Evolutionary conservation across 192 early-diverging fungal genomes (phyloP).

Genomic region (Coemansia sp.): DNA sequence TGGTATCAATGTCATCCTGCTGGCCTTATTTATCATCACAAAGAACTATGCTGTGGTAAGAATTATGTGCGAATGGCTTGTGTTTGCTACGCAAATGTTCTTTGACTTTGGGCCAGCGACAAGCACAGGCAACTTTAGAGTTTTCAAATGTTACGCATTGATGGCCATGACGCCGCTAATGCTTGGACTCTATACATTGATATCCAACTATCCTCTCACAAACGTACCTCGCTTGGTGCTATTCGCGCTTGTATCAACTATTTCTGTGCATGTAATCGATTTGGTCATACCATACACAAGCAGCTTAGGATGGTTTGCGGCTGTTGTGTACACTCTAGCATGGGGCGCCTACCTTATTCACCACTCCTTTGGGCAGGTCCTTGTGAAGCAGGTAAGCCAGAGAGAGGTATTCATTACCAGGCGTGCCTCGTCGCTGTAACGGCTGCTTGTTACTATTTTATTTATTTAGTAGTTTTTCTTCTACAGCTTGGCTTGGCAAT

Average conservation of each 20-base stretch:
- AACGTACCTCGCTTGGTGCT: background rate
- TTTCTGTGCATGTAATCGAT: background rate
- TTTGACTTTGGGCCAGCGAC: background rate
- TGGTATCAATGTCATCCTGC: background rate
- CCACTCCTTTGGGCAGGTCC: background rate
- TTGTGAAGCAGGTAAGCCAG: background rate
- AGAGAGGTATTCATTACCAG: background rate
- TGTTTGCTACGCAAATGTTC: background rate
- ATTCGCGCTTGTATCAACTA: background rate
- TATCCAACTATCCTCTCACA: background rate
- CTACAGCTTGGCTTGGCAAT: background rate
- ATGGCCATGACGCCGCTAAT: background rate
- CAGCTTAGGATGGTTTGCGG: background rate
- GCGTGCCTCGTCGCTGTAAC: background rate
- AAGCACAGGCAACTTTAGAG: background rate
- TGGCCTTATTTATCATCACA: background rate
- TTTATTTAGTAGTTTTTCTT: background rate
- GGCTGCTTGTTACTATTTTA: background rate
- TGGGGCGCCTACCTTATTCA: background rate
- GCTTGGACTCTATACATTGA: background rate
- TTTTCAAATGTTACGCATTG: background rate
- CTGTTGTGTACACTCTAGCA: background rate
- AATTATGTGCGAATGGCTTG: background rate
- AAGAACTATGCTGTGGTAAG: background rate
- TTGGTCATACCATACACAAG: background rate